A percentile compares a stretch with the other conserved stretches of the same genome.
These are phyloP conservation scores for Bipolaris victoriae DNA, from an alignment of 2,329 filamentous ascomycete genomes.

Conservation along the genomic window DNA sequence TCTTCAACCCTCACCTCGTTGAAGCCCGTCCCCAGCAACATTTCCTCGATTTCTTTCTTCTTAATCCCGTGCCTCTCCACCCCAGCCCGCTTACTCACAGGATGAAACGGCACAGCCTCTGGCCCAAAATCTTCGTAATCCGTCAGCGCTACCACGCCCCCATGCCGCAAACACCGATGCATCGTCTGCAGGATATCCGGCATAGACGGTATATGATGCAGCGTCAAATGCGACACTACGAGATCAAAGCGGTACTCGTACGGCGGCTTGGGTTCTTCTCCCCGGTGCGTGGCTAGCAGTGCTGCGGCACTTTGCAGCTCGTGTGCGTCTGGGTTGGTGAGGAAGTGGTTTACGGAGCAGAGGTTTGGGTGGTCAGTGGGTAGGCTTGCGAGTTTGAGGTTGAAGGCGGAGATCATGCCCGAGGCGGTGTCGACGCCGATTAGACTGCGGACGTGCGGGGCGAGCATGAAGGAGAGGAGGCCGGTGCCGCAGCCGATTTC, in stretches of 20 bases:
- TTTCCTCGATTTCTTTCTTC: slow-evolving; percentile 48
- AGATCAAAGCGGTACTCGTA: slow-evolving; percentile 56
- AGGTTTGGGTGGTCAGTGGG: slow-evolving; percentile 49
- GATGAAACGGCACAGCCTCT: slow-evolving; percentile 60
- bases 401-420: slow-evolving; percentile 62
- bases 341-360: slow-evolving; percentile 53
- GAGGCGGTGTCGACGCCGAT: slow-evolving; percentile 61
- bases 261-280: slow-evolving; percentile 30
- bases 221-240: slow-evolving; percentile 59
- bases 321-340: slow-evolving; percentile 58
- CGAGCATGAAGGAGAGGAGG: slow-evolving; percentile 58
- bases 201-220: slow-evolving; percentile 62
- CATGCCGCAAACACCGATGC: slow-evolving; percentile 55
- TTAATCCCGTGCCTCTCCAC: slow-evolving; percentile 62
- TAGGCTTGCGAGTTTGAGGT: slow-evolving; percentile 51
- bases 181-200: slow-evolving; percentile 54
- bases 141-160: slow-evolving; percentile 60
- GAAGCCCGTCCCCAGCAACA: slow-evolving; percentile 58
- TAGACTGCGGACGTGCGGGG: slow-evolving; percentile 56
- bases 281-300: slow-evolving; percentile 44
- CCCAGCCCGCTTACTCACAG: slow-evolving; percentile 58
- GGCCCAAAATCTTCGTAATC: slow-evolving; percentile 65
- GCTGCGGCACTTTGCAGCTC: slow-evolving; percentile 38
- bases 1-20: slow-evolving; percentile 55
- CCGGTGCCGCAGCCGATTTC: slow-evolving; percentile 66